These are phyloP conservation scores for Malassezia nana DNA, from an alignment of 1,284 basidiomycete species.

Conservation along the genomic window DNA sequence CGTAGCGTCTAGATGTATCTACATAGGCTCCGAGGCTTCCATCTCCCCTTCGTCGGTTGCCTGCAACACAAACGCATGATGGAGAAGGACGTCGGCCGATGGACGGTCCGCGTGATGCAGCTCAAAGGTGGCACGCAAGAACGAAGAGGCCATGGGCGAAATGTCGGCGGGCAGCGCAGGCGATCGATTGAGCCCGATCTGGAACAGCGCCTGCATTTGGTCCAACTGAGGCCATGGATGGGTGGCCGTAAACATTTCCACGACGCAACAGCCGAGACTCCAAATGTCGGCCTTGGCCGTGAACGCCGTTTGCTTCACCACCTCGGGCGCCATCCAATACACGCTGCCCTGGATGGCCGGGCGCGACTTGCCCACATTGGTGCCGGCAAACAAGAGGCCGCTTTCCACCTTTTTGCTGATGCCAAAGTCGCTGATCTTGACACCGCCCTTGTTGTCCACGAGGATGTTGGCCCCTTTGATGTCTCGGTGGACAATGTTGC, in stretches of 20 bases:
- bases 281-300: conserved; percentile 95
- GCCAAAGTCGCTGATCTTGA: conserved; percentile 98
- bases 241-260: conserved; percentile 96
- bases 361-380: background rate
- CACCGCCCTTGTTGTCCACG: conserved; percentile 93
- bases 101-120: conserved; percentile 37
- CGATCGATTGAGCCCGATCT: conserved; percentile 34
- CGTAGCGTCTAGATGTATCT: background rate
- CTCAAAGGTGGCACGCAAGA: conserved; percentile 39
- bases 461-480: conserved; percentile 98
- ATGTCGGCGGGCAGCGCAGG: conserved; percentile 42
- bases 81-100: conserved; percentile 31
- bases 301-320: conserved; percentile 88
- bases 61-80: conserved; percentile 35
- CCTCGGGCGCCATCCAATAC: conserved; percentile 56
- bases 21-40: background rate
- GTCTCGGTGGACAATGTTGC: conserved; percentile 93
- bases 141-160: conserved; percentile 30
- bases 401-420: conserved; percentile 97
- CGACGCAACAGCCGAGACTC: conserved; percentile 91
- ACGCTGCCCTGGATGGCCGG: conserved; percentile 15
- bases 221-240: conserved; percentile 94
- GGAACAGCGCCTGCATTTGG: conserved; percentile 63
- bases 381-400: conserved; percentile 43
- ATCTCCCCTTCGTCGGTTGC: background rate